Base-by-base conservation (phyloP, 345 rosid species). In the Arabidopsis suecica region DNA sequence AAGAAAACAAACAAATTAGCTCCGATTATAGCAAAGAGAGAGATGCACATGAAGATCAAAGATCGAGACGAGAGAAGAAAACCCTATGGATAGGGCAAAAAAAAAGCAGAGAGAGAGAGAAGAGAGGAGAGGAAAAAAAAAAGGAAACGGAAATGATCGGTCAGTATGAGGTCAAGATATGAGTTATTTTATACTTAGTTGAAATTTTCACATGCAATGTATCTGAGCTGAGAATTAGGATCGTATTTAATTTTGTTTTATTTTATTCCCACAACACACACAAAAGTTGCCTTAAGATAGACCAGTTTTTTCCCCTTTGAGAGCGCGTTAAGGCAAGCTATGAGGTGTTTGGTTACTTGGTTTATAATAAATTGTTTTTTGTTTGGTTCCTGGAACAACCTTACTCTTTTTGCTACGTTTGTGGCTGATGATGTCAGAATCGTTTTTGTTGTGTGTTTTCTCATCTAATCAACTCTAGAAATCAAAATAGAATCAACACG, bases 41-140 rank as follows among this genome's bases (percentile, higher is more conserved):
- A 49, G 42, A 32, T 61, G 50, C 42, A 50, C 76, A 74, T 67
- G 71, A 79, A 63, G 81, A 75, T 78, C n/a, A 3, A 84, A 67
- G 48, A 42, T 5, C 0, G 16, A 42, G 16, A 42, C 14, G 48
- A 44, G 42, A 5, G 67, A 76, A 47, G 64, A 60, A 57, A 91
- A 90, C 97, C 97, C 97, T 91, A 88, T 79, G 67, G 69, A 87
- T 74, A 89, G 97, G 97, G 99, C 77, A 87, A 90, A 91, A 88
- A 91, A 55, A 38, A 8, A 0, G 7, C 3, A n/a, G 20, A 45
- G 23, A 48, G 51, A 42, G n/a, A 44, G 48, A 14, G 7, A 18
- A 10, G 18, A 42, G 89, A 89, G 90, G 81, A 81, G 83, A 89
- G 11, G 40, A 34, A 3, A 14, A 10, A 9, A 9, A 1, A 42